Base-by-base conservation (phyloP, 208 protist species). In the Acanthamoeba quina region DNA sequence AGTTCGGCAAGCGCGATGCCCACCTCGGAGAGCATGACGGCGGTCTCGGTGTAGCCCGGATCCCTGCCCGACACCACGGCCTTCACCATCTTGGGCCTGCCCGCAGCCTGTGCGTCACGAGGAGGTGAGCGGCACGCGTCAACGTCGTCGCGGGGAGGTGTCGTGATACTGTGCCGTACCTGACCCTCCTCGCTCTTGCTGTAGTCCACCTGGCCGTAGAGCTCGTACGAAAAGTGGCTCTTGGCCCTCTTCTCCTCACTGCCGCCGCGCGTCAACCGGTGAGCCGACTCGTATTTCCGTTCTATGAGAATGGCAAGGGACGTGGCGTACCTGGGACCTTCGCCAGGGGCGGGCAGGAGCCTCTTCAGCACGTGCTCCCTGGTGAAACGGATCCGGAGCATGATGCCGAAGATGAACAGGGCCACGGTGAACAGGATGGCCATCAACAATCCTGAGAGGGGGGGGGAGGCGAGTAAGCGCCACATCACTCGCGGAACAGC, bases 31-130 rank as follows among this genome's bases (percentile, higher is more conserved):
- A 94, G 56, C 90, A 95, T 95, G 37, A 85, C 76, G 26, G 94
- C 90, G 2, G 94, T 95, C 58, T 95, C 94, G 13, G 26, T 68
- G 68, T 95, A 95, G 66, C 94, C 94, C 15, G 95, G 94, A n/a
- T 96, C 95, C 7, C 94, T 68, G 29, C 94, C 94, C 15, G 54
- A 21, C 7, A 95, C 94, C 15, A 66, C 56, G 0, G 90, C 90
- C 49, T 80, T 74, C 34, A 93, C 88, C 37, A 41, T 13, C 24
- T 64, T 60, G 76, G 68, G 68, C 49, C 29, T 37, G n/a, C 56
- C 76, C 76, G 78, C n/a, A 31, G 76, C 92, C 88, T 68, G 86
- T 37, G 47, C 29, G n/a, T 26, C 24, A 17, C 58, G 17, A 60
- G 54, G 29, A 19, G n/a, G 24, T 15, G n/a, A 11, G 24, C 6